phyloP scores from a whole-genome alignment of 2,329 filamentous ascomycete species.

The Microsporum audouinii region DNA sequence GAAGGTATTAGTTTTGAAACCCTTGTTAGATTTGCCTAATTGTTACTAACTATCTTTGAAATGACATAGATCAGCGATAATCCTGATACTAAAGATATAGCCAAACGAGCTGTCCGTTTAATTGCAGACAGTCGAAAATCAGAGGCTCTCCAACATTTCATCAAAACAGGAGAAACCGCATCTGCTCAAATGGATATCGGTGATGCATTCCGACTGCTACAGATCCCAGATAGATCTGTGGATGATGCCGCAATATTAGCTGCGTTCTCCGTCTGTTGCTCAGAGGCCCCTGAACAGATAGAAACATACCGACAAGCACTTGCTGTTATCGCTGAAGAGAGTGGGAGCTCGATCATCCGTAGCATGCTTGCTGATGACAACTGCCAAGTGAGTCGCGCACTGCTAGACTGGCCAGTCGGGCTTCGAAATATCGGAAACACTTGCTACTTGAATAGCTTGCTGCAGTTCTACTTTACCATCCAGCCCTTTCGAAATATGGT shows the following conservation, averaged over 20 bases:
- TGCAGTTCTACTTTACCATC: constrained; percentile 91
- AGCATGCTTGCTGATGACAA: constrained; percentile 25
- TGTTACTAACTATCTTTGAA: not conserved
- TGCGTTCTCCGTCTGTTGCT: constrained; percentile 37
- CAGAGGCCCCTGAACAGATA: constrained; percentile 36
- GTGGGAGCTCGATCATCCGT: constrained; percentile 28
- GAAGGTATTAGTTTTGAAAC: constrained; percentile 35
- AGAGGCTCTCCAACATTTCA: constrained; percentile 40
- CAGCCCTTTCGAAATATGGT: constrained; percentile 70
- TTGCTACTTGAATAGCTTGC: constrained; percentile 90
- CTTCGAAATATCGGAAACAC: constrained; percentile 93
- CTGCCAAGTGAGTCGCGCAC: constrained; percentile 23
- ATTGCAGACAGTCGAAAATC: constrained; percentile 51
- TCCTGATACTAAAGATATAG: constrained; percentile 39
- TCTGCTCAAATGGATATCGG: constrained; percentile 45
- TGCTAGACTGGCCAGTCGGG: constrained; percentile 61
- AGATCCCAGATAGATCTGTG: constrained; percentile 42
- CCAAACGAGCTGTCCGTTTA: constrained; percentile 44
- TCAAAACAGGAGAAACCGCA: constrained; percentile 41
- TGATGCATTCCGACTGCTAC: constrained; percentile 42
- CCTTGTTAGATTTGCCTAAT: not conserved
- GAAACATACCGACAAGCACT: constrained; percentile 39
- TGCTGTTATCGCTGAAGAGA: constrained; percentile 36
- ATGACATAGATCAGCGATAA: constrained; percentile 39
- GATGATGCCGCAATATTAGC: constrained; percentile 41